These are phyloP conservation scores for Phytophthora sojae DNA, from an alignment of 352 stramenopile genomes.

Conservation along the genomic window DNA sequence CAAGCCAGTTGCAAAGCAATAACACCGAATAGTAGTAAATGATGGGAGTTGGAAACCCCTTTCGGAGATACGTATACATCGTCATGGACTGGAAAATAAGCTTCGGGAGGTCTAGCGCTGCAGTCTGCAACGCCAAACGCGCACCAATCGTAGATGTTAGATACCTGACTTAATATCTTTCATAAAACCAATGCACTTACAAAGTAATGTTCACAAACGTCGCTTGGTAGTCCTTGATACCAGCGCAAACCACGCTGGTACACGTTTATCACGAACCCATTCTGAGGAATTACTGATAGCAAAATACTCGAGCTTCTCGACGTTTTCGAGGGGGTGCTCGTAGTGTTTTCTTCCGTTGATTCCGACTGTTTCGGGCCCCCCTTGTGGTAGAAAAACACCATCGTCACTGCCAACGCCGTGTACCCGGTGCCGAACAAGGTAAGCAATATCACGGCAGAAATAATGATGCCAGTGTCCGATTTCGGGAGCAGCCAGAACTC, in stretches of 20 bases:
- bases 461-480: conserved; percentile 13
- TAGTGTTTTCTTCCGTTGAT: neutral
- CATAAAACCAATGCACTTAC: neutral
- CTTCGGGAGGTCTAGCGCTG: conserved; percentile 47
- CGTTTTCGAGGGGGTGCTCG: neutral
- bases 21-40: conserved; percentile 46
- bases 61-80: conserved; percentile 38
- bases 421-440: conserved; percentile 31
- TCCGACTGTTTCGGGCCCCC: neutral
- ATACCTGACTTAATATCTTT: neutral
- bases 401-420: conserved; percentile 31
- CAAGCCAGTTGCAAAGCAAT: conserved; percentile 44
- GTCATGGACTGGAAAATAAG: conserved; percentile 50
- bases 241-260: neutral
- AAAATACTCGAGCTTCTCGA: too few relatives aligned
- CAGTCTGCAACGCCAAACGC: conserved; percentile 29
- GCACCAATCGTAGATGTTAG: neutral
- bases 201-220: conserved; percentile 4
- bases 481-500: conserved; percentile 47
- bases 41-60: conserved; percentile 42
- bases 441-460: conserved; percentile 24
- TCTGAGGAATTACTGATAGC: neutral
- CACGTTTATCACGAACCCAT: neutral
- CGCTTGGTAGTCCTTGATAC: neutral
- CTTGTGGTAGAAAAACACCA: conserved; percentile 29